A percentile compares a stretch with the other conserved stretches of the same genome.
Conservation (phyloP, 2,329 filamentous ascomycete species). For the Hawksworthiomyces lignivorus region DNA sequence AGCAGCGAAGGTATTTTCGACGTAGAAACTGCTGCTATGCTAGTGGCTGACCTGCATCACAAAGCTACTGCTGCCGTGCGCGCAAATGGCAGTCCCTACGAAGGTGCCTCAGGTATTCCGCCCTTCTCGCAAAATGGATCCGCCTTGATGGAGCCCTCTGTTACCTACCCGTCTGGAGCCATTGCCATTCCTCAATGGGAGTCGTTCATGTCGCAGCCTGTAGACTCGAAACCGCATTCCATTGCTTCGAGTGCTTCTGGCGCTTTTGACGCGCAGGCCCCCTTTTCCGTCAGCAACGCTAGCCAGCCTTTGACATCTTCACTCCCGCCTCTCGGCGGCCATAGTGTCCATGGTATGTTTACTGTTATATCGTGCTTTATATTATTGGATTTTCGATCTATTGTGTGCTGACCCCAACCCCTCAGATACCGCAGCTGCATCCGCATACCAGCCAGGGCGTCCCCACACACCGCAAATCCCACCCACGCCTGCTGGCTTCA, state of each 20-base stretch:
- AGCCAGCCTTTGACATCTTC: conserved; percentile 52
- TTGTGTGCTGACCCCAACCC: no score
- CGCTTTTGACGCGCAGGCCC: conserved; percentile 60
- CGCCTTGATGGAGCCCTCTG: conserved; percentile 67
- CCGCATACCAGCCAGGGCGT: conserved; percentile 62
- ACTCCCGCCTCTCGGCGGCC: conserved; percentile 61
- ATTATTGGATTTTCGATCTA: no score
- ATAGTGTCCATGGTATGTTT: conserved; percentile 51
- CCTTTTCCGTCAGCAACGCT: conserved; percentile 52
- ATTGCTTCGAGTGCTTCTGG: conserved; percentile 57
- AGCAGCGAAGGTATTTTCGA: conserved; percentile 88
- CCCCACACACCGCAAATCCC: conserved; percentile 62
- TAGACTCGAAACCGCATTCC: conserved; percentile 69
- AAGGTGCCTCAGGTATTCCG: conserved; percentile 50
- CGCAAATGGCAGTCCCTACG: conserved; percentile 46
- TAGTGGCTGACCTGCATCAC: conserved; percentile 96
- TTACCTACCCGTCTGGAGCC: conserved; percentile 68
- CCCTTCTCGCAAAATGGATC: conserved; percentile 64
- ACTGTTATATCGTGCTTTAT: no score
- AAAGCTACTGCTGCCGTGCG: conserved; percentile 73
- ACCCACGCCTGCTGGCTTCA: conserved; percentile 59
- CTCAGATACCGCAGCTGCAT: conserved; percentile 64
- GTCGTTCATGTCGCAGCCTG: conserved; percentile 65
- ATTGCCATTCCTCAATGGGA: conserved; percentile 88
- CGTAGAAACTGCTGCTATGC: conserved; percentile 94